Percentiles rank a stretch among this genome's conserved stretches.
phyloP scores from a whole-genome alignment of 2,329 filamentous ascomycete species.

The Graphium sp. region DNA sequence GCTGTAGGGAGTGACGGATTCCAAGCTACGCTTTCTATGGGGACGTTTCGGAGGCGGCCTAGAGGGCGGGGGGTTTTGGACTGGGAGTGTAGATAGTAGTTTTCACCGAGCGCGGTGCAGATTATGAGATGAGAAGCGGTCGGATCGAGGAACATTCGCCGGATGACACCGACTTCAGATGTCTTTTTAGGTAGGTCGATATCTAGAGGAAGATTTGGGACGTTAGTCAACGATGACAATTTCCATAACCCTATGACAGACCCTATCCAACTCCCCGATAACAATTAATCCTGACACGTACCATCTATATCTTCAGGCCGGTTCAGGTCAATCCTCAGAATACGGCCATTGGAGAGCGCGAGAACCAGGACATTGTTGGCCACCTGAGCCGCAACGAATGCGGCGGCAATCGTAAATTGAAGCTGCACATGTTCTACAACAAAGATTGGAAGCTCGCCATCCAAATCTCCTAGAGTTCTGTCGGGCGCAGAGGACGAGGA shows the following conservation, averaged over 20 bases:
- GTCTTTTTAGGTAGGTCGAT: constrained; percentile 93
- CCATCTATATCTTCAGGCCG: constrained; percentile 90
- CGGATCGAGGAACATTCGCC: constrained; percentile 92
- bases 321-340: constrained; percentile 86
- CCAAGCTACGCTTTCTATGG: constrained; percentile 85
- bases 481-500: too few species aligned
- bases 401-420: constrained; percentile 83
- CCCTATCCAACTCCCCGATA: constrained; percentile 2
- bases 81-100: constrained; percentile 95
- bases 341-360: constrained; percentile 79
- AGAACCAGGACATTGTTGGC: constrained; percentile 94
- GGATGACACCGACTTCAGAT: constrained; percentile 80
- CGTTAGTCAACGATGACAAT: too few species aligned
- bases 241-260: not conserved
- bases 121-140: constrained; percentile 90
- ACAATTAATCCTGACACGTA: constrained; percentile 24
- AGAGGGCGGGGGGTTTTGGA: constrained; percentile 75
- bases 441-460: constrained; percentile 72
- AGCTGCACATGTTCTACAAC: constrained; percentile 84
- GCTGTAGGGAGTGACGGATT: constrained; percentile 85
- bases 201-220: constrained; percentile 43
- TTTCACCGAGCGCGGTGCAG: constrained; percentile 81
- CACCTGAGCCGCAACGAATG: constrained; percentile 92
- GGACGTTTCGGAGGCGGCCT: constrained; percentile 66
- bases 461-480: constrained; percentile 33